A percentile compares a stretch with the other conserved stretches of the same genome.
Evolutionary conservation across 306 rosid genomes (phyloP).

Genomic region (Rubus parviflorus): DNA sequence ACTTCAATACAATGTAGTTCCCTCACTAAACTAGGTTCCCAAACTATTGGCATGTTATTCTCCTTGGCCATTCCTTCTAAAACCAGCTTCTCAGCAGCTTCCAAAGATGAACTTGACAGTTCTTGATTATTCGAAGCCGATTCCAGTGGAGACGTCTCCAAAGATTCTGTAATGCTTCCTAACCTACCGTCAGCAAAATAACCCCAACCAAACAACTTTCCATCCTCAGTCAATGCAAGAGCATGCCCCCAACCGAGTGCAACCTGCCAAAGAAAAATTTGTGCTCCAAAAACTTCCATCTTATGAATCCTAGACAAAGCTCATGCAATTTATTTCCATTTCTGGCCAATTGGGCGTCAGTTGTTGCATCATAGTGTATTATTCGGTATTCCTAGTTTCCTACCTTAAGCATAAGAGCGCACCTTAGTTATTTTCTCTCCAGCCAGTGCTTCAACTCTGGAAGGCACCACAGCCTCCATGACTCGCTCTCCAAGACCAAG

Average conservation of each 20-base stretch:
- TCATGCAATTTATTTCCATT: conserved; percentile 6
- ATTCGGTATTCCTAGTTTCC: background rate
- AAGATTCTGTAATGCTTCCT: conserved; percentile 57
- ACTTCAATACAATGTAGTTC: conserved; percentile 57
- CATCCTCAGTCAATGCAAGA: conserved; percentile 73
- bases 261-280: conserved; percentile 50
- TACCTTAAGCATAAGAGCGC: conserved; percentile 14
- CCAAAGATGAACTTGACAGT: conserved; percentile 39
- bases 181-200: conserved; percentile 84
- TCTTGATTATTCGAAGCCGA: conserved; percentile 26
- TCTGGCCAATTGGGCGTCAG: background rate
- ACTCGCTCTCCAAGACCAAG: conserved; percentile 74
- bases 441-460: conserved; percentile 63
- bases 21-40: conserved; percentile 79
- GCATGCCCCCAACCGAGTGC: conserved; percentile 98
- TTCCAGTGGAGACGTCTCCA: conserved; percentile 58
- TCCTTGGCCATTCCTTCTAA: conserved; percentile 68
- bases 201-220: conserved; percentile 93
- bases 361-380: background rate
- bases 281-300: conserved; percentile 20
- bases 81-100: conserved; percentile 70
- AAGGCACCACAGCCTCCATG: conserved; percentile 55
- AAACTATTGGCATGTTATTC: conserved; percentile 71
- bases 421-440: conserved; percentile 74
- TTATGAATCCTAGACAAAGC: background rate